These are phyloP conservation scores for Botrytis hyacinthi DNA, from an alignment of 2,329 filamentous ascomycete species.

Conservation along the genomic window DNA sequence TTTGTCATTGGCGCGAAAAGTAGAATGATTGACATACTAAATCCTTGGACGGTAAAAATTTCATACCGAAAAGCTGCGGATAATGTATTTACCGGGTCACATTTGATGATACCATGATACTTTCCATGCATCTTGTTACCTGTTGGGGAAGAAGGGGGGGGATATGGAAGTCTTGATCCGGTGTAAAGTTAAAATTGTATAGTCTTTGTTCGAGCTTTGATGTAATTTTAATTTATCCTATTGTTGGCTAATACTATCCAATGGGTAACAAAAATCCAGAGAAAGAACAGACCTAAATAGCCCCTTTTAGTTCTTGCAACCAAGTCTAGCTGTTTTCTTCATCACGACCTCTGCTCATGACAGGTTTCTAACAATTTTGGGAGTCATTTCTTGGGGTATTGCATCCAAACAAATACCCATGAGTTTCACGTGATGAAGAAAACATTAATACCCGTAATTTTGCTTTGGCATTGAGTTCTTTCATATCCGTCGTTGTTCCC, in stretches of 20 bases:
- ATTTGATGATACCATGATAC: not conserved
- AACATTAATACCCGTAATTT: not conserved
- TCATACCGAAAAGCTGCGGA: not conserved
- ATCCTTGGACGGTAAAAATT: not conserved
- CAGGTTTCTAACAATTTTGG: not conserved
- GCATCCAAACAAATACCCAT: not conserved
- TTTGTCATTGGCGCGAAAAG: too few species aligned
- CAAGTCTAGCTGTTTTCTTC: not conserved
- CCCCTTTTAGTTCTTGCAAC: not conserved
- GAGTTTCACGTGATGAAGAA: too few species aligned
- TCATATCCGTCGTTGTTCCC: not conserved
- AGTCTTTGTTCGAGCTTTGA: not conserved
- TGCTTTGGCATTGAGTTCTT: not conserved
- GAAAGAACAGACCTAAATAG: not conserved
- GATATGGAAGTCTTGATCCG: not conserved
- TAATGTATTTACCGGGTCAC: not conserved
- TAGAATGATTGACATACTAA: not conserved
- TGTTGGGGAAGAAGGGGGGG: too few species aligned
- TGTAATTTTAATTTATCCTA: not conserved
- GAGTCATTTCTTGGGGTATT: not conserved
- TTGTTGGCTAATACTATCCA: not conserved
- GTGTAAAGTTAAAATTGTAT: not conserved
- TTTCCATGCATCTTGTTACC: not conserved
- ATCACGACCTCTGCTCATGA: not conserved
- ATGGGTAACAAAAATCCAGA: not conserved